Percentiles rank a stretch among this genome's conserved stretches.
These are phyloP conservation scores for Gracilariopsis chorda DNA, from an alignment of 23 red algal species.

Conservation along the genomic window DNA sequence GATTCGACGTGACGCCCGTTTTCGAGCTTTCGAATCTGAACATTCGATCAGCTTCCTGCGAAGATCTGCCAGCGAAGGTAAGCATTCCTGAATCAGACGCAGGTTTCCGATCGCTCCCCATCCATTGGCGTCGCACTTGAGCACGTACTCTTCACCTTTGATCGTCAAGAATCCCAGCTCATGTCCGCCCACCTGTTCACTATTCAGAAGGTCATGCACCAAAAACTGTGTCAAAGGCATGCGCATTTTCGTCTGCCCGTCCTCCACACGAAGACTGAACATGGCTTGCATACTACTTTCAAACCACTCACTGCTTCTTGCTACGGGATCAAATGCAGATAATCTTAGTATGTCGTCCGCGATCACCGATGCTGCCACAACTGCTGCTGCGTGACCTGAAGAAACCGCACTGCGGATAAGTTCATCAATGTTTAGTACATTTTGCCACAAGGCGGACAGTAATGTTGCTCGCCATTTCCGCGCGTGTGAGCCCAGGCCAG, in stretches of 20 bases:
- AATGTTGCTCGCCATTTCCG: not conserved
- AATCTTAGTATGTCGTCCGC: constrained; percentile 37
- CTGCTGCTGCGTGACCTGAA: not conserved
- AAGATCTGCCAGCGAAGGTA: not conserved
- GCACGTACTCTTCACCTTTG: not conserved
- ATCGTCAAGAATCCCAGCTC: not conserved
- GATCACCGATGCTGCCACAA: constrained; percentile 15
- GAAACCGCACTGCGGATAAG: constrained; percentile 10
- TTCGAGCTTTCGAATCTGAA: not conserved
- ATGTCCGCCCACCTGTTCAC: not conserved
- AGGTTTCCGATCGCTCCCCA: constrained; percentile 20
- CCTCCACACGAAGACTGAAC: not conserved
- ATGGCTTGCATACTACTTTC: not conserved
- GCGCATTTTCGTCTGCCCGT: not conserved
- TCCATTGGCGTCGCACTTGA: not conserved
- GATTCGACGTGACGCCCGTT: not conserved
- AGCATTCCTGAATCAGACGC: constrained; percentile 22
- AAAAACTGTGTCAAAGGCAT: not conserved
- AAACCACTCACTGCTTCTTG: constrained; percentile 13
- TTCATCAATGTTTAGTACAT: not conserved
- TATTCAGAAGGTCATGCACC: not conserved
- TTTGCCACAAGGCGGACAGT: constrained; percentile 10
- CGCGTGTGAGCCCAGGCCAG: constrained; percentile 12
- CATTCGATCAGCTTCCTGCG: not conserved
- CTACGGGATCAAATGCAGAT: constrained; percentile 41